Percentiles rank a stretch among this genome's conserved stretches.
Conservation (phyloP, 208 protist species). For the Trypanosoma congolense region DNA sequence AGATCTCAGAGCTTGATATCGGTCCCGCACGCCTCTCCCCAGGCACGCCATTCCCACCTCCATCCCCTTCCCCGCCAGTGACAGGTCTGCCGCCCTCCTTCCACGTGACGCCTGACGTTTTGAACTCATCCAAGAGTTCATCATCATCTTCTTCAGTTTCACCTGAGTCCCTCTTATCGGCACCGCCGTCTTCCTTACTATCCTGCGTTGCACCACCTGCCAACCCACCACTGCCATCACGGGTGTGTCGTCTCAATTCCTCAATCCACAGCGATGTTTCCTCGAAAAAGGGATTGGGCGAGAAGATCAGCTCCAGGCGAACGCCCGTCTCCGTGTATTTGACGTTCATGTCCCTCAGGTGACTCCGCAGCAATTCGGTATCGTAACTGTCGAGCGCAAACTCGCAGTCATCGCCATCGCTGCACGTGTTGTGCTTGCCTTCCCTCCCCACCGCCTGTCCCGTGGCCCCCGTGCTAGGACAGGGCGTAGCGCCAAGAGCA, state of each 20-base stretch:
- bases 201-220: no score
- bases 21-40: no score
- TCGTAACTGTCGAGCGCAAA: slow-evolving; percentile 71
- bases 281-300: slow-evolving; percentile 71
- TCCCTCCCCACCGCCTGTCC: slow-evolving; percentile 1
- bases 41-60: slow-evolving; percentile 26
- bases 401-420: slow-evolving; percentile 6
- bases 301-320: slow-evolving; percentile 45
- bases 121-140: slow-evolving; percentile 4
- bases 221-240: no score
- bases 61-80: slow-evolving; percentile 18
- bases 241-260: no score
- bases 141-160: slow-evolving; percentile 1
- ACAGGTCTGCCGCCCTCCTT: slow-evolving; percentile 55
- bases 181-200: slow-evolving; percentile 1
- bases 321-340: slow-evolving; percentile 34
- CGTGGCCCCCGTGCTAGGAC: no score
- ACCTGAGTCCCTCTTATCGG: slow-evolving; percentile 5
- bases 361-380: slow-evolving; percentile 39
- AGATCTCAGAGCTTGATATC: no score
- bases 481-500: slow-evolving; percentile 8
- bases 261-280: slow-evolving; percentile 72
- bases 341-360: slow-evolving; percentile 52
- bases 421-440: background rate
- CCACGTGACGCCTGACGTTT: slow-evolving; percentile 74